These are phyloP conservation scores for Anethum foeniculum DNA, from an alignment of 140 eudicot species.

Conservation along the genomic window DNA sequence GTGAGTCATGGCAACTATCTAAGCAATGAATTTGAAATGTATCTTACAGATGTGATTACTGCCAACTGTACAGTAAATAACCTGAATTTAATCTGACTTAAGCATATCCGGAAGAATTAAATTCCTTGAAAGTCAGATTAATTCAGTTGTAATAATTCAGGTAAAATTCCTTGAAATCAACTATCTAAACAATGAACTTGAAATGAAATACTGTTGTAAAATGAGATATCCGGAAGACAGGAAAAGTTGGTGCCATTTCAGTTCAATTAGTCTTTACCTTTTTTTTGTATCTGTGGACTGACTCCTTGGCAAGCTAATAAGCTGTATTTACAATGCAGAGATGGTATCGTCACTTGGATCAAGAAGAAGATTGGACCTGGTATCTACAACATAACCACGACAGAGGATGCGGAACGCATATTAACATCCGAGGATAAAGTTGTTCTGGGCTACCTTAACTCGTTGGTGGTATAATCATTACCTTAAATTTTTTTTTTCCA, in stretches of 20 bases:
- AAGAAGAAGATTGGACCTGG: slow-evolving; percentile 86
- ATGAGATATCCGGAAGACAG: background rate
- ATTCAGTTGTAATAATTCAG: too few relatives aligned
- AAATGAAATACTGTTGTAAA: background rate
- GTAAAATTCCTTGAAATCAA: too few relatives aligned
- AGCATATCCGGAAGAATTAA: too few relatives aligned
- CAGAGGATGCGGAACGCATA: slow-evolving; percentile 71
- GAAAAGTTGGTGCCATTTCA: background rate
- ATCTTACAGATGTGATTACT: background rate
- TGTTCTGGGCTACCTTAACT: slow-evolving; percentile 65
- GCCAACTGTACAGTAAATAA: background rate
- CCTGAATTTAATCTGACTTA: too few relatives aligned
- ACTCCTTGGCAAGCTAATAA: background rate
- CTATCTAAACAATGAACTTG: too few relatives aligned
- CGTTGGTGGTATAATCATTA: slow-evolving; percentile 56
- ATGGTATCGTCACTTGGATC: slow-evolving; percentile 77
- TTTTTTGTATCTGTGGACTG: background rate
- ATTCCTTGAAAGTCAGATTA: too few relatives aligned
- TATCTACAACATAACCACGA: slow-evolving; percentile 56
- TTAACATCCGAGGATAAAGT: slow-evolving; percentile 56
- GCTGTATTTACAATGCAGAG: slow-evolving; percentile 37
- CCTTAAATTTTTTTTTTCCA: background rate
- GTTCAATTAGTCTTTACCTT: background rate
- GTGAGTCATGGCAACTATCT: background rate
- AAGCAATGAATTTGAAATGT: background rate